Evolutionary conservation across 352 stramenopile genomes (phyloP), one percentile per base, ranked within the genome.

Genomic region (Globisporangium canariense): DNA sequence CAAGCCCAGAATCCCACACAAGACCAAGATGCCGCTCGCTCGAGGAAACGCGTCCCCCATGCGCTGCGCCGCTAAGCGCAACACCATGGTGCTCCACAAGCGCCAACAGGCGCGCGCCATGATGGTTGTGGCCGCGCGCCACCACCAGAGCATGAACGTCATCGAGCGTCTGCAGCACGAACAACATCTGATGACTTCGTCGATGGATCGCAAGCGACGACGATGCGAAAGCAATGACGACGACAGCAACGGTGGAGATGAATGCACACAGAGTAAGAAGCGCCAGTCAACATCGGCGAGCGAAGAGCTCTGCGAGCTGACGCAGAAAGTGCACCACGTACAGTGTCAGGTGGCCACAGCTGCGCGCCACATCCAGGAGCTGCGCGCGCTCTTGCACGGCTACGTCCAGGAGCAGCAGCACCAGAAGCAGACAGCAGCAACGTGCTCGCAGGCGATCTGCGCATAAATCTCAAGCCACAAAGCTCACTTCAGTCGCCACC

Each of bases 31-130:
- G 57, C 57, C 57, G 25, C 40, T 62, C 57, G 25, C 60, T 41
- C 20, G 64, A 53, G 40, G 43, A 20, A 64, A 51, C 20, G 40
- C 60, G 36, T 75, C 69, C 18, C 69, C 69, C 8, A 64, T 62
- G 47, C 53, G 49, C 13, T 50, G 51, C 10, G 34, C n/a, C 11
- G 46, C 34, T 62, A 75, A 75, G 38, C 34, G 51, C 30, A 61
- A 65, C 20, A 62, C 61, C 38, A 50, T 58, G 34, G 51, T 67
- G 45, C 62, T 58, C 58, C 65, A 50, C 58, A 72, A 75, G 51
- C 65, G 60, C 38, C 65, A 59, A 20, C 53, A 60, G 10, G 9
- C 38, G 55, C 55, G 40, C 55, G 10, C 43, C 3, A 45, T 45
- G 30, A 11, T 60, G 10, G 5, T 13, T 22, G 20, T 50, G 11